Percentiles rank a stretch among this genome's conserved stretches.
phyloP scores from a whole-genome alignment of 176 grass and related monocot genomes.

The Dactylis glomerata region DNA sequence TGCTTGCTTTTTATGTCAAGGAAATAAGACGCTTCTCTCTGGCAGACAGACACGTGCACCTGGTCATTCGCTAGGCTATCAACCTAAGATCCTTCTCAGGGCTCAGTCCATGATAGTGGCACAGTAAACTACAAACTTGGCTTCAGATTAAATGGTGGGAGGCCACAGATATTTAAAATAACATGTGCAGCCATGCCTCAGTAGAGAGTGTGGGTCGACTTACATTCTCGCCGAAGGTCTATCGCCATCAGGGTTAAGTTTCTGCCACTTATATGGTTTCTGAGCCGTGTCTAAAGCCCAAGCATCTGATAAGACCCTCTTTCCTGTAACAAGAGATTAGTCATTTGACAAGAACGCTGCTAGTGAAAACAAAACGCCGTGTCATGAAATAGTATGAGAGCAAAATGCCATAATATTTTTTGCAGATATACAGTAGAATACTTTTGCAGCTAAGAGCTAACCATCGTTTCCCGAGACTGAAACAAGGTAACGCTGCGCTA shows the following conservation, averaged over 20 bases:
- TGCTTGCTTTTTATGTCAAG: neutral
- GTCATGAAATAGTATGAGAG: conserved; percentile 15
- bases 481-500: conserved; percentile 89
- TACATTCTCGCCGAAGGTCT: conserved; percentile 94
- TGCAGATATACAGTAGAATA: neutral
- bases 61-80: neutral
- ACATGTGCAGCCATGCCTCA: neutral
- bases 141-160: neutral
- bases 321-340: conserved; percentile 51
- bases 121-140: neutral
- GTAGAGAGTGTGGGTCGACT: conserved; percentile 21
- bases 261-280: conserved; percentile 99
- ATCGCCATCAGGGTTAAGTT: conserved; percentile 93
- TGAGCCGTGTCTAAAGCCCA: conserved; percentile 97
- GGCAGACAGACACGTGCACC: neutral
- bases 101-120: neutral
- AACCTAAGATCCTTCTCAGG: conserved; percentile 6
- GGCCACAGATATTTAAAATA: neutral
- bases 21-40: neutral
- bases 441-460: conserved; percentile 37
- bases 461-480: conserved; percentile 94
- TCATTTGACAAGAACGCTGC: conserved; percentile 4
- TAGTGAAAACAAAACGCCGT: neutral
- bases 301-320: conserved; percentile 81
- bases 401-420: neutral